phyloP scores from a whole-genome alignment of 1,284 basidiomycete genomes.

The Rhodotorula sp. region DNA sequence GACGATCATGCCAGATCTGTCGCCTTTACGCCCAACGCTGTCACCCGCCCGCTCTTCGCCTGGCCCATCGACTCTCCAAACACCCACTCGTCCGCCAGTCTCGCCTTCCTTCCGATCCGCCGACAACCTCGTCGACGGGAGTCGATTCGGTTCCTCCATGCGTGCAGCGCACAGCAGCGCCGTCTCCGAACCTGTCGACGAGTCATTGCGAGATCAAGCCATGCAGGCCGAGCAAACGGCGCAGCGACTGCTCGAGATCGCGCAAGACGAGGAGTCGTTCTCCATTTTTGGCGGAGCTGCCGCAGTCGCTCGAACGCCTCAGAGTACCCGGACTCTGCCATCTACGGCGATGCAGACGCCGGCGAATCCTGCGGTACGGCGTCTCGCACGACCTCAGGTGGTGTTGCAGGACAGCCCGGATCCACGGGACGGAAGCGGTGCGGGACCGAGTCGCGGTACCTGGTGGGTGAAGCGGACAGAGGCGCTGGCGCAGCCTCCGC shows the following conservation, averaged over 20 bases:
- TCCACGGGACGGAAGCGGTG: conserved; percentile 9
- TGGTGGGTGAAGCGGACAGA: conserved; percentile 32
- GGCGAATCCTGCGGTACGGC: conserved; percentile 2
- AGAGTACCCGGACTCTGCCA: too few species aligned
- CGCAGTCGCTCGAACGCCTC: too few species aligned
- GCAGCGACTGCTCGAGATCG: conserved; percentile 50
- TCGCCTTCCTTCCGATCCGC: conserved; percentile 1
- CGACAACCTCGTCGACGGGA: background rate
- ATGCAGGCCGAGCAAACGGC: conserved; percentile 86
- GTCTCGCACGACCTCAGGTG: background rate
- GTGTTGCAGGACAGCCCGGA: conserved; percentile 39
- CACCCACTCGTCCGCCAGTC: background rate
- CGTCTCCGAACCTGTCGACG: conserved; percentile 64
- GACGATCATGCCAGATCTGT: background rate
- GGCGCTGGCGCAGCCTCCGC: background rate
- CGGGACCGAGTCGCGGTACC: conserved; percentile 1
- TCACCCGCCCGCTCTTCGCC: background rate
- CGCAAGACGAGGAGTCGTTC: conserved; percentile 16
- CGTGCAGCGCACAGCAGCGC: background rate
- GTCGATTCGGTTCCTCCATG: background rate
- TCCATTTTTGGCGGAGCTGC: too few species aligned
- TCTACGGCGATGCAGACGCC: background rate
- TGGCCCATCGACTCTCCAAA: background rate
- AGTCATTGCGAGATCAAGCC: conserved; percentile 75
- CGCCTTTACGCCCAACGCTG: background rate